A percentile compares a stretch with the other conserved stretches of the same genome.
Conservation (phyloP, 2,329 filamentous ascomycete species). For the Apiospora marii region DNA sequence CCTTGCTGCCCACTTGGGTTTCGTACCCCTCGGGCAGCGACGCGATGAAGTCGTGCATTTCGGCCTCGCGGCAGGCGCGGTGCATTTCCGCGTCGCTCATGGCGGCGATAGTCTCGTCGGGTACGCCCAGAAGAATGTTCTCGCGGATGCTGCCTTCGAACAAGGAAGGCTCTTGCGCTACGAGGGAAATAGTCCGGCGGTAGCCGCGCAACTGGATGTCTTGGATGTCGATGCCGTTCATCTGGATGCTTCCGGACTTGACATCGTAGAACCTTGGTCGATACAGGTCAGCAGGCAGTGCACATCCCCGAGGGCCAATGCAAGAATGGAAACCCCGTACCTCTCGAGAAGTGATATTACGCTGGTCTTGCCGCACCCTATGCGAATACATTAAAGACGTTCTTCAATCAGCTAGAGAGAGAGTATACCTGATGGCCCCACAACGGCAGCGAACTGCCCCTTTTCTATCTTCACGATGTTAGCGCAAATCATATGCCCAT, state of each 20-base stretch:
- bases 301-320: too few species aligned
- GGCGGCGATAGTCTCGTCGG: slow-evolving; percentile 60
- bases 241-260: slow-evolving; percentile 55
- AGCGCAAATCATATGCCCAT: slow-evolving; percentile 22
- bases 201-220: slow-evolving; percentile 51
- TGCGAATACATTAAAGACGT: too few species aligned
- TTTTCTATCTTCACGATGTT: slow-evolving; percentile 56
- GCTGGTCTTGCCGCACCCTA: slow-evolving; percentile 72
- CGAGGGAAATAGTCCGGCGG: slow-evolving; percentile 61
- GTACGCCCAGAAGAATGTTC: slow-evolving; percentile 64
- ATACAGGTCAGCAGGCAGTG: slow-evolving; percentile 68
- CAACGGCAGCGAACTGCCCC: slow-evolving; percentile 74
- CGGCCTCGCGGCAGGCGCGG: slow-evolving; percentile 62
- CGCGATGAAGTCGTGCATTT: slow-evolving; percentile 65
- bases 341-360: slow-evolving; percentile 71
- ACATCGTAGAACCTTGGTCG: slow-evolving; percentile 69
- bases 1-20: slow-evolving; percentile 37
- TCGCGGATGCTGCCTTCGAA: slow-evolving; percentile 65
- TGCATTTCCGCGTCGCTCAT: slow-evolving; percentile 59
- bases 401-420: too few species aligned
- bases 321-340: slow-evolving; percentile 60
- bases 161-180: slow-evolving; percentile 64
- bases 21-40: slow-evolving; percentile 56
- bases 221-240: slow-evolving; percentile 59
- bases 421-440: slow-evolving; percentile 67